phyloP scores from a whole-genome alignment of 345 rosid species.

The Combretum micranthum region DNA sequence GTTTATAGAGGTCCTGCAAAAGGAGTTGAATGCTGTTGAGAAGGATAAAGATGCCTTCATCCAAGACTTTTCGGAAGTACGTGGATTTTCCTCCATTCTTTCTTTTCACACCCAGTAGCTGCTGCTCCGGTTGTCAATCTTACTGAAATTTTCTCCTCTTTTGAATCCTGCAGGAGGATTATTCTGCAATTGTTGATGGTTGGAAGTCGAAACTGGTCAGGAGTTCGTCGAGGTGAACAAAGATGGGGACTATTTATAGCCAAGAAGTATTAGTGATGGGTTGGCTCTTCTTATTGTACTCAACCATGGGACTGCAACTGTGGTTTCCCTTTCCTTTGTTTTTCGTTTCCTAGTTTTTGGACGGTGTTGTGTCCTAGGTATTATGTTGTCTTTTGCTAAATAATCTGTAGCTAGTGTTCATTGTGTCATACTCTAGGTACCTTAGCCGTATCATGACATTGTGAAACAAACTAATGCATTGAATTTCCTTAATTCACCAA shows the following conservation, averaged over 20 bases:
- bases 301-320: too few species aligned
- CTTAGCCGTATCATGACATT: too few species aligned
- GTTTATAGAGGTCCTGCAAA: constrained; percentile 67
- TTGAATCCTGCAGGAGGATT: constrained; percentile 54
- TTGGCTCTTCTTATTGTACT: not conserved
- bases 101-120: not conserved
- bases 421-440: too few species aligned
- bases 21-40: constrained; percentile 59
- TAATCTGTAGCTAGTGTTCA: too few species aligned
- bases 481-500: too few species aligned
- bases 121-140: not conserved
- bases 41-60: constrained; percentile 68
- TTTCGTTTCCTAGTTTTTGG: too few species aligned
- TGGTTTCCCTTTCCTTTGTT: too few species aligned
- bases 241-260: constrained; percentile 44
- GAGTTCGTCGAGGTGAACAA: constrained; percentile 36
- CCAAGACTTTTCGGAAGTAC: constrained; percentile 68
- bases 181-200: constrained; percentile 42
- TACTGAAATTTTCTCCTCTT: too few species aligned
- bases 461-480: too few species aligned
- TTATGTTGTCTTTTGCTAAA: too few species aligned
- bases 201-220: constrained; percentile 45
- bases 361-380: too few species aligned
- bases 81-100: constrained; percentile 8
- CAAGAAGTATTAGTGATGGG: constrained; percentile 10